A percentile compares a stretch with the other conserved stretches of the same genome.
Evolutionary conservation across 2,329 filamentous ascomycete genomes (phyloP).

Genomic region (Trichoderma sp.): DNA sequence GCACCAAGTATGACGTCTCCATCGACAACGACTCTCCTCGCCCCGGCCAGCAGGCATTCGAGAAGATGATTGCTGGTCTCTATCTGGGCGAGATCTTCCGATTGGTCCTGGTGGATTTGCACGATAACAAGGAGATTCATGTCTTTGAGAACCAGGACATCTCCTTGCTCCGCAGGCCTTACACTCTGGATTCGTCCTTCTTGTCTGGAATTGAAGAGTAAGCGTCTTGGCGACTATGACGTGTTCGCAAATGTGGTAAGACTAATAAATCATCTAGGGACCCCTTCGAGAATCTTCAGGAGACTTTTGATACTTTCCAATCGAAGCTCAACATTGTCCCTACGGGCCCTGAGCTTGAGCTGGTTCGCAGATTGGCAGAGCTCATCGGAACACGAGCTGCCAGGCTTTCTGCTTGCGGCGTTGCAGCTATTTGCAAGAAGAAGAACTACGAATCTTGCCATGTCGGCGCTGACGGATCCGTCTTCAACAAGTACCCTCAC

Average conservation of each 20-base stretch:
- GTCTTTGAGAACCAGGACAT: constrained; percentile 86
- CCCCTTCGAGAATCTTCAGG: constrained; percentile 89
- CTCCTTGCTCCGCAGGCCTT: constrained; percentile 75
- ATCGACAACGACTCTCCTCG: constrained; percentile 91
- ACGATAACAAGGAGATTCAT: constrained; percentile 69
- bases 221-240: constrained; percentile 30
- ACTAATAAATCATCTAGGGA: constrained; percentile 54
- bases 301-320: constrained; percentile 79
- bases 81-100: constrained; percentile 96
- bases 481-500: constrained; percentile 99
- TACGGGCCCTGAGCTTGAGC: constrained; percentile 77
- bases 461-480: constrained; percentile 92
- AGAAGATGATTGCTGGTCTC: constrained; percentile 96
- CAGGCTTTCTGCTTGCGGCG: constrained; percentile 87
- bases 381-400: constrained; percentile 93
- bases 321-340: constrained; percentile 69
- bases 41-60: constrained; percentile 90
- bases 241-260: not conserved
- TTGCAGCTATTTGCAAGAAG: constrained; percentile 95
- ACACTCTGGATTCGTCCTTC: constrained; percentile 90
- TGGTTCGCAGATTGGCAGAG: constrained; percentile 84
- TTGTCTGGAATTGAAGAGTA: constrained; percentile 87
- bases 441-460: constrained; percentile 85
- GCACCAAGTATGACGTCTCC: constrained; percentile 78
- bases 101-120: constrained; percentile 77